Evolutionary conservation across 2,329 filamentous ascomycete species (phyloP).

Genomic region (Colletotrichum camelliae): DNA sequence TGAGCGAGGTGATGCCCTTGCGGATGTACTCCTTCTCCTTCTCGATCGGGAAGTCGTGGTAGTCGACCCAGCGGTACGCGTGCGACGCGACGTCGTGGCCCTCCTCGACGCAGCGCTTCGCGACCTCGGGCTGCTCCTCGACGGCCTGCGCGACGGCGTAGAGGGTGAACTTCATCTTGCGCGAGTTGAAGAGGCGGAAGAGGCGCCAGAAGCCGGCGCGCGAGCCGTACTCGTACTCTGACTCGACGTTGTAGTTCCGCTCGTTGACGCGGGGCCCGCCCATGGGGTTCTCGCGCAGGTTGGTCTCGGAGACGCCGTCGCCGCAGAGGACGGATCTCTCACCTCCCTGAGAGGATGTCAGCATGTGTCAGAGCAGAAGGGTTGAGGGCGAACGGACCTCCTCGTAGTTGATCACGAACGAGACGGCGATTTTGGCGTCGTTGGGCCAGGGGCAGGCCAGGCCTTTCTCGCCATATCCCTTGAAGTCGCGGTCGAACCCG

Average conservation of each 20-base stretch:
- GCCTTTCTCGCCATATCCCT: conserved; percentile 45
- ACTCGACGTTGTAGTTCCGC: conserved; percentile 51
- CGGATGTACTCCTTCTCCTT: conserved; percentile 53
- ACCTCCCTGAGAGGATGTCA: conserved; percentile 27
- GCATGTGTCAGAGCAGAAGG: neutral
- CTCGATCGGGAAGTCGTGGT: conserved; percentile 49
- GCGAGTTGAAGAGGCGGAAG: conserved; percentile 52
- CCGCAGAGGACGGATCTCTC: conserved; percentile 42
- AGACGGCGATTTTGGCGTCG: conserved; percentile 46
- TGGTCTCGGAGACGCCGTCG: conserved; percentile 41
- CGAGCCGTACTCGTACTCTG: conserved; percentile 57
- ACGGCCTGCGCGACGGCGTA: conserved; percentile 55
- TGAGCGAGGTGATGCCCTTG: conserved; percentile 44
- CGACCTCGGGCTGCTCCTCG: conserved; percentile 53
- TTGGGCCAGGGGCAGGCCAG: conserved; percentile 42
- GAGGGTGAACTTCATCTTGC: conserved; percentile 54
- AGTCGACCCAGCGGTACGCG: conserved; percentile 57
- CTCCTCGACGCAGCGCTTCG: conserved; percentile 49
- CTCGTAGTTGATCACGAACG: conserved; percentile 52
- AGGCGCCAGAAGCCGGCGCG: conserved; percentile 55
- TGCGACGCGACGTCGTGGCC: conserved; percentile 57
- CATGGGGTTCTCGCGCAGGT: conserved; percentile 43
- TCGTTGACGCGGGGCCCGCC: conserved; percentile 41
- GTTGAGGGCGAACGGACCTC: conserved; percentile 32
- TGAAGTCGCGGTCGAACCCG: conserved; percentile 35